Evolutionary conservation across 2,329 filamentous ascomycete genomes (phyloP), one percentile per base, ranked within the genome.

Genomic region (Calonectria multiphialidica): DNA sequence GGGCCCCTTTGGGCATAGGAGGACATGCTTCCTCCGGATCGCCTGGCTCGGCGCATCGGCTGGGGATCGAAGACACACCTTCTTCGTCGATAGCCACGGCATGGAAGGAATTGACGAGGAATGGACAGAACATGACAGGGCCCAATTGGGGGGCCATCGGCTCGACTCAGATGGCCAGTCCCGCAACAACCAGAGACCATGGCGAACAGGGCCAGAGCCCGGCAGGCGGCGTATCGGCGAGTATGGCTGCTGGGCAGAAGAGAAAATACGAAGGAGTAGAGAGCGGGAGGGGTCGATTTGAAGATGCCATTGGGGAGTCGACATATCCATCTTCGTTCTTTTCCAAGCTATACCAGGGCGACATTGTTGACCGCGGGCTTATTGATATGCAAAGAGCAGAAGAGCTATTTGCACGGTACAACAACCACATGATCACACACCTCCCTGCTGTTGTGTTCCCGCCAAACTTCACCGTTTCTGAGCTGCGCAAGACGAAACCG

Each of bases 391-490:
- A 89, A 2, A 84, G 87, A 71, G 91, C 92, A 1, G 82, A 84
- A 2, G 84, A 87, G 68, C 85, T 93, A 53, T 91, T 93, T 73
- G 80, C 84, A 28, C 86, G 89, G 12, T 94, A 93, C 80, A 89
- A 87, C 44, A 86, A 88, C 16, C 84, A 88, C 57, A 93, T 93
- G 88, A 85, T 87, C 21, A 85, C 84, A 2, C 91, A 93, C 74
- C 86, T 93, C 65, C 92, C 92, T 0, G 88, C 88, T 2, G 90
- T 94, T 21, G 85, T 93, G 30, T 91, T 94, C 70, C 86, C 90
- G 1, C 79, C 86, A 1, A 85, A 84, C 49, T 88, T 86, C 53
- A 89, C 89, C 3, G 88, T 87, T 6, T 84, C 86, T 13, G 88
- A 92, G 69, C 82, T 93, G 65, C 88, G 92, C 59, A 85, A 85